Evolutionary conservation across 495 filamentous ascomycete genomes (phyloP), one percentile per base, ranked within the genome.

Genomic region (Daldinia childiae): DNA sequence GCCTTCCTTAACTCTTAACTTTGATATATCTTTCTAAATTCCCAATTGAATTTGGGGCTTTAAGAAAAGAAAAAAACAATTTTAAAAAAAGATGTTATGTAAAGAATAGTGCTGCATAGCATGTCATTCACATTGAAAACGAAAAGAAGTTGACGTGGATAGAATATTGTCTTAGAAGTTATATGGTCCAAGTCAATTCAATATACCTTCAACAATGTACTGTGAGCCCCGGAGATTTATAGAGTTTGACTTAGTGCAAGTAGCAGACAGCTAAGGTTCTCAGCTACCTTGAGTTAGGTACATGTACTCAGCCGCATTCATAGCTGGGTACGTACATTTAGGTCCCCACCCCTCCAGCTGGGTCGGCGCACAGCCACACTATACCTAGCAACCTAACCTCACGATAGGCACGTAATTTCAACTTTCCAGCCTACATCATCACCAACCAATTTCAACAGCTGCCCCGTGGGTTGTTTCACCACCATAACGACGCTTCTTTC

Each of bases 341-440:
- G 6, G 43, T 34, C 60, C 60, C 66, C 21, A 60, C 60, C 15
- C 43, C n/a, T 32, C 43, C 19, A 48, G 50, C 50, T 30, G 24
- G 26, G 17, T 12, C 56, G 7, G 2, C 14, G 52, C 69, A 72
- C 69, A 72, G 69, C 69, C 69, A 72, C 69, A 68, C 9, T 58
- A 29, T 54, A 12, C 51, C 58, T 30, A 54, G 57, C 27, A 63
- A 39, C 61, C 51, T 56, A 59, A 69, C 66, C 27, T 72, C 59
- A 57, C 64, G 71, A 68, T 64, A 74, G 62, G 71, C 66, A 74
- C 67, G 62, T 71, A 74, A 74, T 71, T 57, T 36, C 54, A 36
- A 57, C 54, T 38, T 36, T 57, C 54, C 30, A 57, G 30, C 14
- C 54, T 30, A 30, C 54, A 57, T 57, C 54, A 36, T 57, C 54